Base-by-base conservation (phyloP, 129 eudicot species). In the Flaveria brownii region DNA sequence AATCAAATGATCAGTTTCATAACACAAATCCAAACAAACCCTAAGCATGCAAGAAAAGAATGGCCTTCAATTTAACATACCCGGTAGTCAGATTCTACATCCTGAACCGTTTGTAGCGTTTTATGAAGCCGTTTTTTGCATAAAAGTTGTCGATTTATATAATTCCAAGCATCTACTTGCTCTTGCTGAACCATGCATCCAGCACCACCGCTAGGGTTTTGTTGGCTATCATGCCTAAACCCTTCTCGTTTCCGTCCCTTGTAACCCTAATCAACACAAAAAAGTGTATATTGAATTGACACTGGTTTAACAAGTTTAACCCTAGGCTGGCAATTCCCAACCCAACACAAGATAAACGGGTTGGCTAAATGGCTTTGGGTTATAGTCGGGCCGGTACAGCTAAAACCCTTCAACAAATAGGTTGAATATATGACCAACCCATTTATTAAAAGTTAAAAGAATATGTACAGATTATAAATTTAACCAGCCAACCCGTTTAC, bases 81-180 rank as follows among this genome's bases (percentile, higher is more conserved):
- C 91, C 91, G 89, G 69, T 67, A 77, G 71, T 91, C 97, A 55
- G 82, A 80, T 52, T 84, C 91, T 43, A 88, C 75, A 39, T 76
- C 89, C 51, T 76, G 80, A 83, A 76, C 67, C 2, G 64, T 70
- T 23, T 55, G 71, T 69, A 83, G 78, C 28, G 80, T 80, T 65
- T 69, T 91, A 42, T 78, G 90, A 62, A 75, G 77, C 77, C 84
- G 76, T 83, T 70, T 91, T 39, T 71, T 68, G 33, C 57, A 65
- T 76, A 83, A 71, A 64, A 82, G 80, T 69, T 78, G 88, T 26
- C 83, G 71, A 67, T 88, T 82, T 49, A 91, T 91, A 75, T 91
- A 84, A 84, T 77, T 74, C 97, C 97, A 91, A 46, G 95, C 97
- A 73, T 88, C 85, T 77, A 91, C 79, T 74, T 91, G 97, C 82